Conservation (phyloP, 1,284 basidiomycete species). For the Polyporus tsugae region DNA sequence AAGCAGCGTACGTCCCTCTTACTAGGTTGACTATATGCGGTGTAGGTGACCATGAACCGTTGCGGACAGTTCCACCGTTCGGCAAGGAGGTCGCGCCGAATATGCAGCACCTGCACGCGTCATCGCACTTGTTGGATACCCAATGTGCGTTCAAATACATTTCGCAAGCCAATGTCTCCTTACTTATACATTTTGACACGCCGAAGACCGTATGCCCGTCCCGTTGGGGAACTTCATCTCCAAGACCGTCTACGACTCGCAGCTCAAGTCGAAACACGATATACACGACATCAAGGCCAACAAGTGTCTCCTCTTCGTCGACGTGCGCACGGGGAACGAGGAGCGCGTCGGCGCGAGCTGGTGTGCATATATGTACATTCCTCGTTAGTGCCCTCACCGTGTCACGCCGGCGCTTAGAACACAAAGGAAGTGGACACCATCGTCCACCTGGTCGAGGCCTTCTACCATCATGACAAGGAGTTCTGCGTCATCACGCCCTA, state of each 20-base stretch:
- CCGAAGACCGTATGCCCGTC: slow-evolving; percentile 57
- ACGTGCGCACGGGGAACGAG: slow-evolving; percentile 52
- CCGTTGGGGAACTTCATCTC: slow-evolving; percentile 59
- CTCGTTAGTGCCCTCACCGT: neutral
- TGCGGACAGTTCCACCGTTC: slow-evolving; percentile 54
- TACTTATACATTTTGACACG: neutral
- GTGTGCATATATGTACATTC: slow-evolving; percentile 23
- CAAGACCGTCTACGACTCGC: slow-evolving; percentile 47
- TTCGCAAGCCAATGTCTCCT: neutral
- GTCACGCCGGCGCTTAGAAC: slow-evolving; percentile 45
- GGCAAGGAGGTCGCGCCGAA: slow-evolving; percentile 50
- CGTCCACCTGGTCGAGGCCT: slow-evolving; percentile 47
- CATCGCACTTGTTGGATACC: slow-evolving; percentile 50
- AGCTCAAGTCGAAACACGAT: slow-evolving; percentile 47
- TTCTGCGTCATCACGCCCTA: slow-evolving; percentile 75
- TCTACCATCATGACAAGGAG: slow-evolving; percentile 42
- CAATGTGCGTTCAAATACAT: slow-evolving; percentile 42
- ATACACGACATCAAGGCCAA: slow-evolving; percentile 29
- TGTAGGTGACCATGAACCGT: neutral
- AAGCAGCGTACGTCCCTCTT: slow-evolving; percentile 50
- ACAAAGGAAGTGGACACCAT: slow-evolving; percentile 48
- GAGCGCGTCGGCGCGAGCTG: slow-evolving; percentile 48
- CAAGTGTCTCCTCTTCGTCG: slow-evolving; percentile 47
- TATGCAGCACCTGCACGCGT: slow-evolving; percentile 48
- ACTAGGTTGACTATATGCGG: neutral